These are phyloP conservation scores for Penicillium robsamsonii DNA, from an alignment of 495 filamentous ascomycete genomes.

Conservation along the genomic window DNA sequence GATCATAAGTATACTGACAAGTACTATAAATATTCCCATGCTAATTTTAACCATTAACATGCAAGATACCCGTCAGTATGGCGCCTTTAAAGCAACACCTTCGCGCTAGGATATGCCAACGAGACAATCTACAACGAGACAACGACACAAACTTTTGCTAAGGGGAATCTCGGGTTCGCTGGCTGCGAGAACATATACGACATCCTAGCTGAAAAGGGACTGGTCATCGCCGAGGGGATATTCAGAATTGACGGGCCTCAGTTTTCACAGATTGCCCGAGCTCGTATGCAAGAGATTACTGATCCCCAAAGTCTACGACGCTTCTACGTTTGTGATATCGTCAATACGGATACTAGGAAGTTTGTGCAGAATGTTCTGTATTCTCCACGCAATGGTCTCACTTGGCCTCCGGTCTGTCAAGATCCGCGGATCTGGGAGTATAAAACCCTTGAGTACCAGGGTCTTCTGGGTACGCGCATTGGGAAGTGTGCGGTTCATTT, in stretches of 20 bases:
- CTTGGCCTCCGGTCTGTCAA: background rate
- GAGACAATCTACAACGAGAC: too few species aligned
- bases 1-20: background rate
- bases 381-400: background rate
- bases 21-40: background rate
- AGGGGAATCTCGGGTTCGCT: background rate
- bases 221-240: background rate
- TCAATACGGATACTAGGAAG: background rate
- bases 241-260: background rate
- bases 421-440: background rate
- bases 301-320: background rate
- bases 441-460: constrained; percentile 4
- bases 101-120: background rate
- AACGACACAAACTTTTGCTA: background rate
- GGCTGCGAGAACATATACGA: background rate
- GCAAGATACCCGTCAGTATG: background rate
- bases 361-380: background rate
- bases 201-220: background rate
- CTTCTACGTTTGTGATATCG: background rate
- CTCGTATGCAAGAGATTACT: background rate
- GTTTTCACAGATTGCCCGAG: background rate
- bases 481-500: background rate
- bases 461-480: constrained; percentile 3
- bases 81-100: background rate
- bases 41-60: background rate